Evolutionary conservation across 768 basidiomycete species (phyloP), one percentile per base, ranked within the genome.

Genomic region (Sarcomyxa edulis): DNA sequence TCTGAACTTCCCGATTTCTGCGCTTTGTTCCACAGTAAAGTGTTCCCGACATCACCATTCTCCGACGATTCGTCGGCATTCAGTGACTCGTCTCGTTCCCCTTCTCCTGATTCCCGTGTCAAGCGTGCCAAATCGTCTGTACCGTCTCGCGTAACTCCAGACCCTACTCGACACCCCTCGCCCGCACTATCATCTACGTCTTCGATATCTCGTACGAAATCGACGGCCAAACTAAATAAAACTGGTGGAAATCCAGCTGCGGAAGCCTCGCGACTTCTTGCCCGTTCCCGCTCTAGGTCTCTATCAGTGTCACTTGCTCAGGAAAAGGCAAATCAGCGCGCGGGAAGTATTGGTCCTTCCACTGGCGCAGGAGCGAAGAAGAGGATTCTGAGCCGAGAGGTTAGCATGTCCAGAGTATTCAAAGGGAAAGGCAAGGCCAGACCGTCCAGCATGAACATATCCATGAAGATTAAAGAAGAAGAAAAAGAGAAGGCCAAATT

Each of bases 361-460:
- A 54, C 56, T 10, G 31, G 44, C 16, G n/a, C n/a, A n/a, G n/a
- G n/a, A n/a, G n/a, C n/a, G n/a, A 75, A 76, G 50, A 76, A 74
- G 45, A 69, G 73, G 7, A 60, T 72, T 1, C 58, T 86, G n/a
- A 78, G 69, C 42, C 71, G 82, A 22, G 84, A 88, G 53, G 68
- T 87, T 45, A 87, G 81, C 59, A 89, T 88, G 85, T 78, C 78
- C 12, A 71, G 83, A 22, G 71, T 61, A 16, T 85, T 86, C 60
- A 84, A 78, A 50, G 61, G 62, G 18, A 68, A 67, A 32, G 6
- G 35, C 26, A 42, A 51, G 41, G 46, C 26, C 40, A 51, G 32
- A 22, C 27, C 6, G 34, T 27, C 22, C 22, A 43, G 14, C 12
- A 32, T 3, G 14, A n/a, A 18, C n/a, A n/a, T 11, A 12, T 20